Evolutionary conservation across 2,329 filamentous ascomycete genomes (phyloP).

Genomic region (Fusarium falciforme): DNA sequence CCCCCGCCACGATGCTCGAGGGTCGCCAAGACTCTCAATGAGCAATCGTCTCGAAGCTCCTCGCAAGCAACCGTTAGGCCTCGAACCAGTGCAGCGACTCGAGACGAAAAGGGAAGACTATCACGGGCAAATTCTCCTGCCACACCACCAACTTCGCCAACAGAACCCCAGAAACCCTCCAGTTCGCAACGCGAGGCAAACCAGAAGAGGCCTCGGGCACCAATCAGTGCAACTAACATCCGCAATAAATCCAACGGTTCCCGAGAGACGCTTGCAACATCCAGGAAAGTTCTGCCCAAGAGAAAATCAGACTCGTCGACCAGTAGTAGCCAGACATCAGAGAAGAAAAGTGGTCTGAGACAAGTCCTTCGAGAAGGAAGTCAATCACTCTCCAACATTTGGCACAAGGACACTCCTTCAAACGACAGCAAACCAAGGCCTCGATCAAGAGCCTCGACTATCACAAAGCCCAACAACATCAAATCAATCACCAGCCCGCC

Average conservation of each 20-base stretch:
- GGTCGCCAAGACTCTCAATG: constrained; percentile 7
- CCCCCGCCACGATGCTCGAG: constrained; percentile 26
- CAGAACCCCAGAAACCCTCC: constrained; percentile 11
- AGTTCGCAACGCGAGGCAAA: constrained; percentile 34
- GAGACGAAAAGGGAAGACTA: constrained; percentile 23
- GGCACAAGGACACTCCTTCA: constrained; percentile 58
- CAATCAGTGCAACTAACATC: constrained; percentile 17
- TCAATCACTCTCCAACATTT: constrained; percentile 60
- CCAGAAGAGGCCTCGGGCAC: constrained; percentile 39
- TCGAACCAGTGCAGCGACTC: background rate
- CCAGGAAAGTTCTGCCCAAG: constrained; percentile 35
- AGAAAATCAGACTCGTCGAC: constrained; percentile 33
- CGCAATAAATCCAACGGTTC: constrained; percentile 47
- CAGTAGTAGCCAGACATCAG: constrained; percentile 37
- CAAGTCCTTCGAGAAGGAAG: constrained; percentile 64
- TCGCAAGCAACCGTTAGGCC: constrained; percentile 6
- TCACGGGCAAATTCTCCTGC: constrained; percentile 13
- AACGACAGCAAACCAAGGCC: constrained; percentile 41
- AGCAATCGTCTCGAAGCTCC: constrained; percentile 7
- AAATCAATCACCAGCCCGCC: constrained; percentile 1
- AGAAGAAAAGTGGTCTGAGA: constrained; percentile 61
- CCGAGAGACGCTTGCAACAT: constrained; percentile 19
- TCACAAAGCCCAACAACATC: constrained; percentile 23
- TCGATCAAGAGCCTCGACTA: constrained; percentile 38
- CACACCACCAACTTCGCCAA: constrained; percentile 21